Percentiles rank a stretch among this genome's conserved stretches.
Conservation (phyloP, 192 early-diverging fungal genomes). For the Lobosporangium transversale region DNA sequence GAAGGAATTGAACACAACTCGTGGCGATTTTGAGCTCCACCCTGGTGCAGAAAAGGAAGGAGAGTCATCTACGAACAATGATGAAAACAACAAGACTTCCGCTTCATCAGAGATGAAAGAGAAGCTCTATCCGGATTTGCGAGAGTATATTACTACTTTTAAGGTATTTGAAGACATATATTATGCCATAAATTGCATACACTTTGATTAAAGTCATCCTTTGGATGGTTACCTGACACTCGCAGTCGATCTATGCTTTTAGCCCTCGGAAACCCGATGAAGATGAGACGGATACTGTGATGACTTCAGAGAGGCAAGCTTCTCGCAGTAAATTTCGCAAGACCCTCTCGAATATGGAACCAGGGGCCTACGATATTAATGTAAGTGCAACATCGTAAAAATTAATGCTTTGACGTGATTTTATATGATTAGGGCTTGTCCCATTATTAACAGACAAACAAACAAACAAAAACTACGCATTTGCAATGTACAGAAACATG, state of each 20-base stretch:
- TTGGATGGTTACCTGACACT: too few relatives aligned
- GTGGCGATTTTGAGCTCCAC: conserved; percentile 14
- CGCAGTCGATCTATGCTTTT: too few relatives aligned
- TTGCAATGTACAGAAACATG: too few relatives aligned
- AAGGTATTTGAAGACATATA: too few relatives aligned
- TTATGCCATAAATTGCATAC: too few relatives aligned
- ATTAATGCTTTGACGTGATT: too few relatives aligned
- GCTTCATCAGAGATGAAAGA: neutral
- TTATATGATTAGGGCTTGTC: too few relatives aligned
- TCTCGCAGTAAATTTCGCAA: conserved; percentile 9
- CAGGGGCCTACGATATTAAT: neutral
- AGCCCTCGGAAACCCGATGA: neutral
- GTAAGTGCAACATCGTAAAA: too few relatives aligned
- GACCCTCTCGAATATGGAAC: neutral
- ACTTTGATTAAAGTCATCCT: too few relatives aligned
- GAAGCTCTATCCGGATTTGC: conserved; percentile 23
- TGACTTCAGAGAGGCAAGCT: conserved; percentile 7
- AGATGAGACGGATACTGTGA: conserved; percentile 2
- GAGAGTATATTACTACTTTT: conserved; percentile 13
- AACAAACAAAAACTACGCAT: too few relatives aligned
- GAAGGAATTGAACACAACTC: conserved; percentile 13
- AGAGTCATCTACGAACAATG: neutral
- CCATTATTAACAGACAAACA: too few relatives aligned
- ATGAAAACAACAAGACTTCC: neutral
- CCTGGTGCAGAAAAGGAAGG: conserved; percentile 2